Evolutionary conservation across 257 asterid genomes (phyloP).

Genomic region (Plantago major): DNA sequence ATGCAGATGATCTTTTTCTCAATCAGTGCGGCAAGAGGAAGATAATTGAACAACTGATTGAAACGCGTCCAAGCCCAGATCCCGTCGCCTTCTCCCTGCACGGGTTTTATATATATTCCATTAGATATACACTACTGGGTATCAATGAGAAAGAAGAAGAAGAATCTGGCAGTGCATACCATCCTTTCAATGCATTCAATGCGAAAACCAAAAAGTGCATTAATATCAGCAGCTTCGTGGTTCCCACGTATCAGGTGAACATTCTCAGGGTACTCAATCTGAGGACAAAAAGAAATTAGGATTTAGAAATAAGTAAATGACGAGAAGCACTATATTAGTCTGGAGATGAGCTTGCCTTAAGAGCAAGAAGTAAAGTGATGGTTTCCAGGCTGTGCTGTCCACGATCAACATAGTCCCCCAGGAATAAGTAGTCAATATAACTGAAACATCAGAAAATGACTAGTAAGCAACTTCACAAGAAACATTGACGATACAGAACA

Average conservation of each 20-base stretch:
- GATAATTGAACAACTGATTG: conserved; percentile 90
- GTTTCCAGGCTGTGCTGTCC: conserved; percentile 99
- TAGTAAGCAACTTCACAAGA: neutral
- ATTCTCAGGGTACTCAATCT: conserved; percentile 96
- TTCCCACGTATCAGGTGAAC: conserved; percentile 97
- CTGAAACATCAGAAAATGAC: conserved; percentile 46
- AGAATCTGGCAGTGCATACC: conserved; percentile 43
- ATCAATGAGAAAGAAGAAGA: neutral
- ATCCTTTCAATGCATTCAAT: conserved; percentile 98
- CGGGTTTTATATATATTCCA: conserved; percentile 18
- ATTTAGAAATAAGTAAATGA: neutral
- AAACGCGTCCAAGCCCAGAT: conserved; percentile 99
- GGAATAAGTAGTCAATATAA: conserved; percentile 90
- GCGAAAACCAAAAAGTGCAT: conserved; percentile 98
- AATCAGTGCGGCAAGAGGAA: conserved; percentile 95
- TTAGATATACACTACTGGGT: conserved; percentile 20
- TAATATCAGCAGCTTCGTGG: conserved; percentile 99
- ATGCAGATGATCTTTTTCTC: conserved; percentile 98
- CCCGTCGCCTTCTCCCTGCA: conserved; percentile 97
- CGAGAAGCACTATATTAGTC: conserved; percentile 9
- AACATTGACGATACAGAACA: no score
- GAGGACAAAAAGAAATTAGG: conserved; percentile 21
- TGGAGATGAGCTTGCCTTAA: conserved; percentile 55
- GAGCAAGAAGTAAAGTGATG: conserved; percentile 92
- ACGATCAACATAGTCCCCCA: conserved; percentile 99